These are phyloP conservation scores for Echeveria elegans DNA, from an alignment of 164 flowering plant species.

Conservation along the genomic window DNA sequence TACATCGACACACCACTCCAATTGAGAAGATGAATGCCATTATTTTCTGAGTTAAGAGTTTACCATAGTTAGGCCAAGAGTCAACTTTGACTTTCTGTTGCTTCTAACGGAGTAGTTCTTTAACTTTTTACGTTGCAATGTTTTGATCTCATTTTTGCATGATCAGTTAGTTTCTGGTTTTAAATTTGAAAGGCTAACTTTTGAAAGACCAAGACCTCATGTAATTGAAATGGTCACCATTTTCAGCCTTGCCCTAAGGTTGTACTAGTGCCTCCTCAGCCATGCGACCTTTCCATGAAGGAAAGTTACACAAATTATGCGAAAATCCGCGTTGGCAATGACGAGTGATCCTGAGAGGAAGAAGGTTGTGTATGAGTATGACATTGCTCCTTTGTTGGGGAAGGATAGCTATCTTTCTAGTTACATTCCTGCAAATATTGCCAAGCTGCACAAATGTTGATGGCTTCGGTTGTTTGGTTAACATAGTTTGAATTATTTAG, in stretches of 20 bases:
- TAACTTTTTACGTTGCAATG: too few relatives aligned
- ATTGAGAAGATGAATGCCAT: background rate
- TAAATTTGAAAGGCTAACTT: too few relatives aligned
- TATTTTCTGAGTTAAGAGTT: too few relatives aligned
- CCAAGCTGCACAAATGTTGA: background rate
- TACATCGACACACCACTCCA: too few relatives aligned
- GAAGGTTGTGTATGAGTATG: slow-evolving; percentile 16
- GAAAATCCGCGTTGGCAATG: slow-evolving; percentile 12
- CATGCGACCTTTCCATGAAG: slow-evolving; percentile 54
- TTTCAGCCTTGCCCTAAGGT: slow-evolving; percentile 45
- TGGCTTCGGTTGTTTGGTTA: background rate
- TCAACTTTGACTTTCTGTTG: too few relatives aligned
- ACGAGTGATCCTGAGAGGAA: slow-evolving; percentile 10
- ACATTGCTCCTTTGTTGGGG: slow-evolving; percentile 35
- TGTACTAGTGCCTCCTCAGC: slow-evolving; percentile 45
- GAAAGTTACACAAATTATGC: slow-evolving; percentile 42
- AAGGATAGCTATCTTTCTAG: slow-evolving; percentile 4
- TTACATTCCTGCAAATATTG: background rate
- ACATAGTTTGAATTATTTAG: background rate
- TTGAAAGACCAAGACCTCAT: too few relatives aligned
- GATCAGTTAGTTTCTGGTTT: too few relatives aligned
- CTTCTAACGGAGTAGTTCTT: too few relatives aligned
- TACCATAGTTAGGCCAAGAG: background rate
- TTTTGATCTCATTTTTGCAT: too few relatives aligned
- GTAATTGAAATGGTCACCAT: slow-evolving; percentile 40